These are phyloP conservation scores for Coprinopsis marcescibilis DNA, from an alignment of 768 basidiomycete species.

Conservation along the genomic window DNA sequence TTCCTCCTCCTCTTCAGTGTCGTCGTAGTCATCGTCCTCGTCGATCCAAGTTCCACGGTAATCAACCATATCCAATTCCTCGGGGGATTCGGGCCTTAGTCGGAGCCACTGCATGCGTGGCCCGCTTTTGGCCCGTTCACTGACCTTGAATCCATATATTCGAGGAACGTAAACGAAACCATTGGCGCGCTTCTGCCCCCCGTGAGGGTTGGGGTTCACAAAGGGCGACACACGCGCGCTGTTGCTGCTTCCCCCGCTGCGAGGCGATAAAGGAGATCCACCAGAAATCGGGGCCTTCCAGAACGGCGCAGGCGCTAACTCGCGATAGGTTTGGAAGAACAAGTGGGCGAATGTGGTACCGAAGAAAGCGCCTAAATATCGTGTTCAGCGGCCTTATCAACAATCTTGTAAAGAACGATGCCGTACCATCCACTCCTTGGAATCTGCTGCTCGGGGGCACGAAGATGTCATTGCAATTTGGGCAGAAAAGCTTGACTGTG, in stretches of 20 bases:
- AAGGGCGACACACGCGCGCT: constrained; percentile 55
- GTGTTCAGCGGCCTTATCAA: not conserved
- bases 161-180: constrained; percentile 85
- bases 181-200: constrained; percentile 82
- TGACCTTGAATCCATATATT: constrained; percentile 98
- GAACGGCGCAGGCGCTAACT: constrained; percentile 91
- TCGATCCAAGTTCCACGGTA: constrained; percentile 87
- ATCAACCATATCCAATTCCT: constrained; percentile 83
- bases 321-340: constrained; percentile 97
- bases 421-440: constrained; percentile 89
- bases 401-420: not conserved
- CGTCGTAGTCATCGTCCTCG: constrained; percentile 51
- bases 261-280: constrained; percentile 54
- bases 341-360: constrained; percentile 98
- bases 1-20: constrained; percentile 68
- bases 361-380: constrained; percentile 84
- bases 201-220: constrained; percentile 83
- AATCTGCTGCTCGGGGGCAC: constrained; percentile 93
- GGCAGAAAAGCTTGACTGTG: constrained; percentile 96
- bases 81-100: constrained; percentile 71
- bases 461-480: constrained; percentile 97
- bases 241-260: constrained; percentile 42
- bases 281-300: constrained; percentile 65
- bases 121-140: constrained; percentile 89
- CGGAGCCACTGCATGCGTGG: constrained; percentile 98